phyloP scores from a whole-genome alignment of 2,329 filamentous ascomycete genomes.

The Botrytis squamosa region DNA sequence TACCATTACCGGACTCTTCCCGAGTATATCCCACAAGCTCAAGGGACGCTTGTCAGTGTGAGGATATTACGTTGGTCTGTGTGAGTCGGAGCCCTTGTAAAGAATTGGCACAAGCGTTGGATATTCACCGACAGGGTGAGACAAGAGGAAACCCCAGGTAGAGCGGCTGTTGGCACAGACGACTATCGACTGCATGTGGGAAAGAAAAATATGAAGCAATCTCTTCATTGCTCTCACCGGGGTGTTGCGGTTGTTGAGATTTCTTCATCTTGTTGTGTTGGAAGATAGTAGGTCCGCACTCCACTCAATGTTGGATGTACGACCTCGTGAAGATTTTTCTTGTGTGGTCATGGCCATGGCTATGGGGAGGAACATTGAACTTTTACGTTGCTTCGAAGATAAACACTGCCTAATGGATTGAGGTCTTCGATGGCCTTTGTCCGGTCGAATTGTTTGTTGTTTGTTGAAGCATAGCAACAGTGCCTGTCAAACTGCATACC shows the following conservation, averaged over 20 bases:
- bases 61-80: conserved; percentile 15
- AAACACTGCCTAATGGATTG: conserved; percentile 1
- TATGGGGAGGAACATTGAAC: background rate
- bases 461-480: conserved; percentile 2
- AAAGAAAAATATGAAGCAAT: background rate
- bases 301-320: background rate
- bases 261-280: background rate
- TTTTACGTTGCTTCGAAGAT: conserved; percentile 2
- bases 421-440: background rate
- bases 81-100: background rate
- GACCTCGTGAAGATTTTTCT: background rate
- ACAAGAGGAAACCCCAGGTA: background rate
- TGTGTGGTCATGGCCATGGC: conserved; percentile 10
- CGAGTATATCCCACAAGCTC: background rate
- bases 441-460: conserved; percentile 5
- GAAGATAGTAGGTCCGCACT: background rate
- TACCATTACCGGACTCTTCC: background rate
- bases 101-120: background rate
- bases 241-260: background rate
- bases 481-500: background rate
- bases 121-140: conserved; percentile 12
- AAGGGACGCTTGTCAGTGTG: background rate
- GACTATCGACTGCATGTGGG: background rate
- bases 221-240: background rate
- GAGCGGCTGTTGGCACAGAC: conserved; percentile 6